These are phyloP conservation scores for Suillus hirtellus DNA, from an alignment of 768 basidiomycete species.

Conservation along the genomic window DNA sequence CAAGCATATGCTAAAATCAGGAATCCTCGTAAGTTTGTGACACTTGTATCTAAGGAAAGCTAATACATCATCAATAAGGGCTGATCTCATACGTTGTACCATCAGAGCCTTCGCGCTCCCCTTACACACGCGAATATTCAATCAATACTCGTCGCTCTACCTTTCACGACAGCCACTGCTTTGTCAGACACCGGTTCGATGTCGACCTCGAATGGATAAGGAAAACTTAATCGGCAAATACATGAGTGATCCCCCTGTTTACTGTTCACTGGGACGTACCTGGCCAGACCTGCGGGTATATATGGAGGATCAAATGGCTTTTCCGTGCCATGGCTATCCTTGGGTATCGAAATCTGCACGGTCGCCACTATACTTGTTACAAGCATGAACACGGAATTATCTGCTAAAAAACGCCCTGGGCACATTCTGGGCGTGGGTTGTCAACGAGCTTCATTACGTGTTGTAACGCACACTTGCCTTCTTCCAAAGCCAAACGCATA, in stretches of 20 bases:
- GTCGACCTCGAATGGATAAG: constrained; percentile 14
- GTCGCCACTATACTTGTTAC: constrained; percentile 7
- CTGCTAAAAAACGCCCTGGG: constrained; percentile 9
- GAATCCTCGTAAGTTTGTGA: neutral
- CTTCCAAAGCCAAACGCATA: constrained; percentile 13
- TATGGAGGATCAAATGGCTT: constrained; percentile 6
- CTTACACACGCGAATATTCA: neutral
- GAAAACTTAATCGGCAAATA: constrained; percentile 9
- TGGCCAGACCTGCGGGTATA: neutral
- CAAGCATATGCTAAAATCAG: neutral
- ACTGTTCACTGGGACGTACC: neutral
- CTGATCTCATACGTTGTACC: neutral
- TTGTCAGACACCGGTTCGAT: constrained; percentile 16
- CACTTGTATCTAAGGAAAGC: neutral
- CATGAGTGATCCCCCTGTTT: neutral
- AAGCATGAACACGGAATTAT: constrained; percentile 9
- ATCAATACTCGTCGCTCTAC: neutral
- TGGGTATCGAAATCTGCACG: constrained; percentile 1
- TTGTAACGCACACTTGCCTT: neutral
- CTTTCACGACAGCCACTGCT: constrained; percentile 14
- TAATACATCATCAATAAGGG: neutral
- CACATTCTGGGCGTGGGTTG: neutral
- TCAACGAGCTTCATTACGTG: neutral
- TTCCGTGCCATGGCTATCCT: neutral
- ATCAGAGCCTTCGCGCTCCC: neutral